Conservation (phyloP, 305 asterid genomes). For the Solanum hybrid region DNA sequence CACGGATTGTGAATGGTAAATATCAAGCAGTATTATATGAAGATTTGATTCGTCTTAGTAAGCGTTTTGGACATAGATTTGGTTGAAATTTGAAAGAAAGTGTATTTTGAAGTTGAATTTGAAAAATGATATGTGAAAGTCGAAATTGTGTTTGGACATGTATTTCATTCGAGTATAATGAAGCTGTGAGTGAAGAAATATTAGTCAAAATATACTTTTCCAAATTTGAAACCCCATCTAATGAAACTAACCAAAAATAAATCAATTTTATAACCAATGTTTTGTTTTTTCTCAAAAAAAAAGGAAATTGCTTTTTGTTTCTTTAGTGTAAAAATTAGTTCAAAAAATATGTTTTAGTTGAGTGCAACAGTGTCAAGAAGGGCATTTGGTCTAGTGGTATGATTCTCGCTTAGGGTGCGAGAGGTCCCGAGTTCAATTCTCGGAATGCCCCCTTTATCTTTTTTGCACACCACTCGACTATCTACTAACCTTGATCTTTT, state of each 20-base stretch:
- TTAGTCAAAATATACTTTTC: no score
- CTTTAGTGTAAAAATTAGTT: background rate
- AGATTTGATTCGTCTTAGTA: background rate
- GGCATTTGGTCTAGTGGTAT: conserved; percentile 99
- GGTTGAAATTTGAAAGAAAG: background rate
- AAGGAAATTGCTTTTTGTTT: background rate
- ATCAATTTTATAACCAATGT: background rate
- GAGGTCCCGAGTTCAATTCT: conserved; percentile 99
- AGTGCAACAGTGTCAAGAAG: background rate
- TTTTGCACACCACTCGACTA: background rate
- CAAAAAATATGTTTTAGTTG: no score
- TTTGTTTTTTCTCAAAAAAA: no score
- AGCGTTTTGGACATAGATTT: background rate
- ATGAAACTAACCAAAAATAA: background rate
- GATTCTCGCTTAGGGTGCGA: conserved; percentile 99
- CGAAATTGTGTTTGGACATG: background rate
- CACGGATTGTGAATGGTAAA: background rate
- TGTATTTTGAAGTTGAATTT: background rate
- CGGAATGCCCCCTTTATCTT: conserved; percentile 76
- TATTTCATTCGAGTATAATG: background rate
- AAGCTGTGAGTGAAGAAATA: background rate
- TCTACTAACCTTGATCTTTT: background rate
- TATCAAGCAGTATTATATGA: background rate
- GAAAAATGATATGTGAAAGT: background rate
- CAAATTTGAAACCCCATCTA: background rate